Evolutionary conservation across 257 asterid species (phyloP).

Genomic region (Henckelia pumila): DNA sequence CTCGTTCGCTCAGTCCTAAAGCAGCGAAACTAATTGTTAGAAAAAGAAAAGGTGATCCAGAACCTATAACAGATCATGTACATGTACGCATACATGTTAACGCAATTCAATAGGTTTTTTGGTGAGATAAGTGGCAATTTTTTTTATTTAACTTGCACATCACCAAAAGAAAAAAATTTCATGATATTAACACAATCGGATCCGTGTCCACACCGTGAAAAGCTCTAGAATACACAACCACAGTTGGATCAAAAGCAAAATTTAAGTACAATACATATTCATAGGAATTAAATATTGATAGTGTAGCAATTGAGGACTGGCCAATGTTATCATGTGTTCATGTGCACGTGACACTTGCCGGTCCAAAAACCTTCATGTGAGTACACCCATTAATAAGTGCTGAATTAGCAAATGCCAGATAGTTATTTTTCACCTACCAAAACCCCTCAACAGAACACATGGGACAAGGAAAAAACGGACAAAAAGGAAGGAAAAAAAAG

Average conservation of each 20-base stretch:
- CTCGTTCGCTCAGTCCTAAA: constrained; percentile 82
- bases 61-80: constrained; percentile 9
- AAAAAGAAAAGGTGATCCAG: constrained; percentile 23
- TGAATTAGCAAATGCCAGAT: not conserved
- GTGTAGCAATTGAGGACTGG: not conserved
- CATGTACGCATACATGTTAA: not conserved
- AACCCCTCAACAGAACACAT: not conserved
- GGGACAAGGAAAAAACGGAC: not conserved
- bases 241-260: constrained; percentile 3
- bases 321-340: not conserved
- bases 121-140: constrained; percentile 20
- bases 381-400: not conserved
- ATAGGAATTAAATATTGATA: not conserved
- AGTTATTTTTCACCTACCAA: too few species aligned
- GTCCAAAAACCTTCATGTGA: not conserved
- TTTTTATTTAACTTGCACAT: not conserved
- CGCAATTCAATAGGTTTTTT: constrained; percentile 4
- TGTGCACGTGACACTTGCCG: too few species aligned
- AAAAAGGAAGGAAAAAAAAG: constrained; percentile 4
- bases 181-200: constrained; percentile 1
- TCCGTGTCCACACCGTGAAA: constrained; percentile 9
- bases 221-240: not conserved
- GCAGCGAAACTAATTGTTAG: constrained; percentile 30
- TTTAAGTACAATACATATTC: not conserved
- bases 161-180: too few species aligned